A percentile compares a stretch with the other conserved stretches of the same genome.
Conservation (phyloP, 2,329 filamentous ascomycete species). For the Phoma sp. region DNA sequence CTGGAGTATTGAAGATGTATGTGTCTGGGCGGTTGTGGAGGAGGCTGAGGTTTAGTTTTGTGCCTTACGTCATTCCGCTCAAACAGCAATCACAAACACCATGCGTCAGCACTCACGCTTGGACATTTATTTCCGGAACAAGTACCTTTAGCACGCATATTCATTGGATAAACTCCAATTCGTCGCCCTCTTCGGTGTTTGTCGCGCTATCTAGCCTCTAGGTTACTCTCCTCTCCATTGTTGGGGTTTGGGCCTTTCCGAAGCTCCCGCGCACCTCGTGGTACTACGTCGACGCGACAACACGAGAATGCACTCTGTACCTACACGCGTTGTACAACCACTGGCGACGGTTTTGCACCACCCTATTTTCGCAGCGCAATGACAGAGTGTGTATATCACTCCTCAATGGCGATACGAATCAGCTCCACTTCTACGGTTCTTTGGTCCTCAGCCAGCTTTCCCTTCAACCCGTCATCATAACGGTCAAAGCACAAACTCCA, state of each 20-base stretch:
- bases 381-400: not conserved
- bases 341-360: not conserved
- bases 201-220: not conserved
- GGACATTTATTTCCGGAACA: not conserved
- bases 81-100: constrained; percentile 1
- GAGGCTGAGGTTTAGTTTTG: constrained; percentile 14
- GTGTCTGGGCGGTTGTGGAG: not conserved
- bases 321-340: not conserved
- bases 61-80: constrained; percentile 7
- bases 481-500: constrained; percentile 61
- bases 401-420: constrained; percentile 20
- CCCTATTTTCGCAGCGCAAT: not conserved
- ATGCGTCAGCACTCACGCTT: constrained; percentile 7
- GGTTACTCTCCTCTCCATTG: not conserved
- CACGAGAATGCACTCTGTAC: not conserved
- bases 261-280: not conserved
- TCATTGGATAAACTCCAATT: not conserved
- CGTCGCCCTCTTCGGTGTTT: not conserved
- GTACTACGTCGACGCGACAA: not conserved
- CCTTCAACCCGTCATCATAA: constrained; percentile 52
- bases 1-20: not conserved
- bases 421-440: constrained; percentile 27
- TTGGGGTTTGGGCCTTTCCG: constrained; percentile 2
- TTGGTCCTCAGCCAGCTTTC: constrained; percentile 34
- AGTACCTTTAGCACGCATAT: not conserved